These are phyloP conservation scores for Tetrapyrgos nigripes DNA, from an alignment of 1,284 basidiomycete genomes.

Conservation along the genomic window DNA sequence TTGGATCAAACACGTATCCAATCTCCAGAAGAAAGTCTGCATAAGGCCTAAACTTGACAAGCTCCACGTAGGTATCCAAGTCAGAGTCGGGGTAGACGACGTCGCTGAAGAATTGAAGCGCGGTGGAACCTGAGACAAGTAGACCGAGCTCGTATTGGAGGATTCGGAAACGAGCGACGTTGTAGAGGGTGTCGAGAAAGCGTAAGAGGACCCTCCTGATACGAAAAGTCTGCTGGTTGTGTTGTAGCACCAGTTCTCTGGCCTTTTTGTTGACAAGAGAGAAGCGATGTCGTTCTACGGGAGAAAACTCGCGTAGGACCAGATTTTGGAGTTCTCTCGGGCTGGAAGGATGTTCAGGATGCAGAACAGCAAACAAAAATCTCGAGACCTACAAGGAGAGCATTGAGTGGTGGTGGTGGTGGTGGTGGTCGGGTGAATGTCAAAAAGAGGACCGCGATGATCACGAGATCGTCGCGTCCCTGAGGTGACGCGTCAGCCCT, in stretches of 20 bases:
- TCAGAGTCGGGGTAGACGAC: constrained; percentile 4
- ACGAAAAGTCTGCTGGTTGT: constrained; percentile 6
- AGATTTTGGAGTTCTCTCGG: background rate
- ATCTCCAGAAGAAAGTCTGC: background rate
- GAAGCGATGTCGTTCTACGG: background rate
- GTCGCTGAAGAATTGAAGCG: constrained; percentile 9
- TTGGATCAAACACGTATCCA: background rate
- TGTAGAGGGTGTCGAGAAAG: background rate
- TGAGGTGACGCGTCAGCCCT: too few relatives aligned
- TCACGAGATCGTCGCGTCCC: too few relatives aligned
- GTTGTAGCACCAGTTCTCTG: background rate
- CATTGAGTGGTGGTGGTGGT: too few relatives aligned
- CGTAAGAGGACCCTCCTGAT: constrained; percentile 4
- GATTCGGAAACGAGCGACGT: constrained; percentile 2
- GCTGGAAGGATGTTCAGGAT: background rate
- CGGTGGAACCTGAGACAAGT: constrained; percentile 11
- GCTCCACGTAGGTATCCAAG: constrained; percentile 9
- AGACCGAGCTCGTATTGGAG: constrained; percentile 6
- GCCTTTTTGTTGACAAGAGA: constrained; percentile 1
- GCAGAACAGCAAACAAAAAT: too few relatives aligned
- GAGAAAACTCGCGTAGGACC: constrained; percentile 3
- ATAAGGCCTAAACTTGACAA: background rate
- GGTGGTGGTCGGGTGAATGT: too few relatives aligned
- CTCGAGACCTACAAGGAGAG: too few relatives aligned
- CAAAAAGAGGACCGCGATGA: too few relatives aligned